Conservation (phyloP, 140 eudicot species). For the Flaveria floridana region DNA sequence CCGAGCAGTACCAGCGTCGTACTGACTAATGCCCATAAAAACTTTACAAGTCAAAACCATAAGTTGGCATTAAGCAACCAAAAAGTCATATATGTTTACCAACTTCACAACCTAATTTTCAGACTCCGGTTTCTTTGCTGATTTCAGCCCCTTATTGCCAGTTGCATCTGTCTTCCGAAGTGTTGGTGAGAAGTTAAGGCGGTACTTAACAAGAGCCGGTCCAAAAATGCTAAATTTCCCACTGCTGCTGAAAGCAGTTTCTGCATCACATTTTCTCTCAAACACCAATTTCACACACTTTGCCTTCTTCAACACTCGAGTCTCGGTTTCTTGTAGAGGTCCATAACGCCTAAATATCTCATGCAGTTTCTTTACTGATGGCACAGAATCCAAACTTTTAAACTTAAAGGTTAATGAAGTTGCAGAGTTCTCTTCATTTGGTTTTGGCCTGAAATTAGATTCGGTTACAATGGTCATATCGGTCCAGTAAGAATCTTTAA, state of each 20-base stretch:
- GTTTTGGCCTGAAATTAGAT: slow-evolving; percentile 10
- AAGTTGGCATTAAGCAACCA: slow-evolving; percentile 19
- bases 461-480: slow-evolving; percentile 46
- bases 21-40: neutral
- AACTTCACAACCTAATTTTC: slow-evolving; percentile 34
- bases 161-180: slow-evolving; percentile 38
- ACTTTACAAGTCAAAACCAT: slow-evolving; percentile 7
- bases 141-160: slow-evolving; percentile 29
- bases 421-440: slow-evolving; percentile 43
- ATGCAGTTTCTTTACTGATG: slow-evolving; percentile 58
- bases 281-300: slow-evolving; percentile 67
- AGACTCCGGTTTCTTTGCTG: slow-evolving; percentile 29
- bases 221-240: slow-evolving; percentile 81
- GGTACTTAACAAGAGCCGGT: slow-evolving; percentile 59
- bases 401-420: slow-evolving; percentile 67
- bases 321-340: slow-evolving; percentile 48
- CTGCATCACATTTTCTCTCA: slow-evolving; percentile 76
- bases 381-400: slow-evolving; percentile 52
- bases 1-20: slow-evolving; percentile 7
- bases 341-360: slow-evolving; percentile 64
- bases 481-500: slow-evolving; percentile 55
- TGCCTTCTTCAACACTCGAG: slow-evolving; percentile 50
- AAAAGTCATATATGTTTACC: slow-evolving; percentile 24
- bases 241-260: slow-evolving; percentile 77
- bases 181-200: slow-evolving; percentile 50